Evolutionary conservation across 108 stramenopile species (phyloP).

Genomic region (Conticribra weissflogii): DNA sequence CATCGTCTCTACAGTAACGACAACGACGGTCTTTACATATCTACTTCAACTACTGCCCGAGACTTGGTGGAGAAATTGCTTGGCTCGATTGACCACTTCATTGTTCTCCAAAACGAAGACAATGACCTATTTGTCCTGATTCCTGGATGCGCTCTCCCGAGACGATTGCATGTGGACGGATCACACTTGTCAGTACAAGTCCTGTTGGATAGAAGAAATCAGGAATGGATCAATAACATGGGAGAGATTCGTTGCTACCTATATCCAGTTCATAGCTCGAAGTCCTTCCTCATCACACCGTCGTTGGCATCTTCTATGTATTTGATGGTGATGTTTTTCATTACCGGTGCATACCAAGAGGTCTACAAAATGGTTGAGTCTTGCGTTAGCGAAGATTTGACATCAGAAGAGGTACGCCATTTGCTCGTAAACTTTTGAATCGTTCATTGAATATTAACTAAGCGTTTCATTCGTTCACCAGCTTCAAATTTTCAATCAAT

Average conservation of each 20-base stretch:
- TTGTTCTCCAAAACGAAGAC: conserved; percentile 94
- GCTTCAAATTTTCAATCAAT: conserved; percentile 92
- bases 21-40: conserved; percentile 94
- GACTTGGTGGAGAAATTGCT: conserved; percentile 84
- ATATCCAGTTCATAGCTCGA: conserved; percentile 96
- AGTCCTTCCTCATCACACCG: conserved; percentile 91
- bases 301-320: conserved; percentile 96
- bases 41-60: conserved; percentile 79
- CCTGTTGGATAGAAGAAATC: conserved; percentile 89
- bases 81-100: conserved; percentile 87
- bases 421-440: background rate
- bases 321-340: conserved; percentile 95
- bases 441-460: background rate
- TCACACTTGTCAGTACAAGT: conserved; percentile 88
- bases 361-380: conserved; percentile 96
- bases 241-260: conserved; percentile 96
- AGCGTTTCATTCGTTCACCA: conserved; percentile 8
- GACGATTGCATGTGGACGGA: conserved; percentile 84
- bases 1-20: conserved; percentile 92
- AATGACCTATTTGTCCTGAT: conserved; percentile 95
- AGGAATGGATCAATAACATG: conserved; percentile 96
- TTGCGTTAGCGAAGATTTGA: conserved; percentile 96
- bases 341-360: conserved; percentile 94
- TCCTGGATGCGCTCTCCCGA: conserved; percentile 92
- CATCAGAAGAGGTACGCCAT: conserved; percentile 83